These are phyloP conservation scores for Phytomonas francai DNA, from an alignment of 208 protist species.

Conservation along the genomic window DNA sequence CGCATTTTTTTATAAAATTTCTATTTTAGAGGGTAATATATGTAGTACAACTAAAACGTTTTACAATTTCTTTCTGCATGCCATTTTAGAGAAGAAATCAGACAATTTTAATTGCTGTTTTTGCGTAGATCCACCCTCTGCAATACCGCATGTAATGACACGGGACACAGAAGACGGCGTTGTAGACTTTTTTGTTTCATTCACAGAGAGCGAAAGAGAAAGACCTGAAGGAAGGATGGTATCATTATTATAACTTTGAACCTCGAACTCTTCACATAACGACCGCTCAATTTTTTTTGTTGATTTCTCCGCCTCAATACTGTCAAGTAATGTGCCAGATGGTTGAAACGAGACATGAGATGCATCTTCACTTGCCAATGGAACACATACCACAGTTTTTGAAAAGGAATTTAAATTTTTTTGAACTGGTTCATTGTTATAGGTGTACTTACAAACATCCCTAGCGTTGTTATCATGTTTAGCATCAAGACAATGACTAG, in stretches of 20 bases:
- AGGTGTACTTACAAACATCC: background rate
- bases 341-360: background rate
- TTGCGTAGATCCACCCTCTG: background rate
- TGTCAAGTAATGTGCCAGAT: background rate
- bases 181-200: background rate
- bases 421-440: background rate
- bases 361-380: background rate
- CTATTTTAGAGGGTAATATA: background rate
- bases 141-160: background rate
- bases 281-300: background rate
- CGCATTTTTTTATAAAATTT: background rate
- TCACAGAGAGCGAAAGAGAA: background rate
- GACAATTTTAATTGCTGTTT: conserved; percentile 70
- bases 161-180: background rate
- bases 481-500: background rate
- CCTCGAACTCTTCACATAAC: background rate
- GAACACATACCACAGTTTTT: background rate
- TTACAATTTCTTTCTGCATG: conserved; percentile 28
- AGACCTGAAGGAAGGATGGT: background rate
- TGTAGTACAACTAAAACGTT: background rate
- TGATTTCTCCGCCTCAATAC: background rate
- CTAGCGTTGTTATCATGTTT: background rate
- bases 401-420: background rate
- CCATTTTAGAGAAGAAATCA: conserved; percentile 82
- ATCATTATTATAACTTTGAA: background rate